Evolutionary conservation across 2,329 filamentous ascomycete genomes (phyloP).

Genomic region (Phoma sp.): DNA sequence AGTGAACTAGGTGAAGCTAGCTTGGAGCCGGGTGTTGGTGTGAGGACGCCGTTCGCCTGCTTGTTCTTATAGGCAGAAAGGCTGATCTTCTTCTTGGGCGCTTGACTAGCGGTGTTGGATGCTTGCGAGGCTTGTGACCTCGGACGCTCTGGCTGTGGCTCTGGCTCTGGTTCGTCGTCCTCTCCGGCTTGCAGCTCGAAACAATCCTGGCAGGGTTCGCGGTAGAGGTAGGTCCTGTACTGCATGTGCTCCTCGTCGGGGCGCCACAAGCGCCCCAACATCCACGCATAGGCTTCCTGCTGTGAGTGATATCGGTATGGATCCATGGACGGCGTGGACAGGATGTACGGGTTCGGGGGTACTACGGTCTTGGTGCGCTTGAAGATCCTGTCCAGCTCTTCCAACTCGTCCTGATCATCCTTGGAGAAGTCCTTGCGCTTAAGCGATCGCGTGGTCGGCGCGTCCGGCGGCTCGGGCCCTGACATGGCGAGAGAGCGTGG

Average conservation of each 20-base stretch:
- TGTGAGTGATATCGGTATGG: slow-evolving; percentile 53
- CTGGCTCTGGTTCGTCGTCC: slow-evolving; percentile 57
- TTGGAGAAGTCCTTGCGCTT: slow-evolving; percentile 37
- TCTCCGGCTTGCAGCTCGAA: slow-evolving; percentile 59
- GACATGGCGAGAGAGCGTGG: slow-evolving; percentile 36
- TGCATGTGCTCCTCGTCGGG: slow-evolving; percentile 64
- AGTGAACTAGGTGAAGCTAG: slow-evolving; percentile 36
- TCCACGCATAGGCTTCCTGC: slow-evolving; percentile 52
- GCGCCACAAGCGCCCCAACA: slow-evolving; percentile 59
- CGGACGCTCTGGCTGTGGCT: slow-evolving; percentile 38
- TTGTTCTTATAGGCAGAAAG: slow-evolving; percentile 67
- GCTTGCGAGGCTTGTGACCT: slow-evolving; percentile 33
- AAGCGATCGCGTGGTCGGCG: slow-evolving; percentile 33
- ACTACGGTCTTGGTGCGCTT: slow-evolving; percentile 53
- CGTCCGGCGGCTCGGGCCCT: slow-evolving; percentile 35
- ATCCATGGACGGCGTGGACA: slow-evolving; percentile 56
- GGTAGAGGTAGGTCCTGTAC: slow-evolving; percentile 67
- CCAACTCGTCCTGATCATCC: slow-evolving; percentile 47
- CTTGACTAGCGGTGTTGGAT: slow-evolving; percentile 48
- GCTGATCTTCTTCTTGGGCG: slow-evolving; percentile 67
- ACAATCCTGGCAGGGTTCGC: slow-evolving; percentile 59
- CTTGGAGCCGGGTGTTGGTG: slow-evolving; percentile 38
- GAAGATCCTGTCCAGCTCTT: slow-evolving; percentile 49
- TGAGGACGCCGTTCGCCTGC: slow-evolving; percentile 47
- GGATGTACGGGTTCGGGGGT: slow-evolving; percentile 54